These are phyloP conservation scores for Diaporthe sp. DNA, from an alignment of 2,329 filamentous ascomycete genomes.

Conservation along the genomic window DNA sequence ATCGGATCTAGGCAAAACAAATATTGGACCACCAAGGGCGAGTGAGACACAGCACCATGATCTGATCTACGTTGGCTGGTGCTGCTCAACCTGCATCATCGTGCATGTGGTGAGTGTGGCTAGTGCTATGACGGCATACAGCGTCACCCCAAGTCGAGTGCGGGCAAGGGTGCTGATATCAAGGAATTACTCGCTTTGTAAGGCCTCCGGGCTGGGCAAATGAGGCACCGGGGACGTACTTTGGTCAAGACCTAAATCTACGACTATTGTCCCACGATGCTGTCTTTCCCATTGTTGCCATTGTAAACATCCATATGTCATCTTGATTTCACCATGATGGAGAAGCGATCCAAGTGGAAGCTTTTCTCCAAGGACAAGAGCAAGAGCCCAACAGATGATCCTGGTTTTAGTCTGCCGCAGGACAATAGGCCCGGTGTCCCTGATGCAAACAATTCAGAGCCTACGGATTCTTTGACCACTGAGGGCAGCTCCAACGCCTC, in stretches of 20 bases:
- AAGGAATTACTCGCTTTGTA: not conserved
- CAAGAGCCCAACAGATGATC: not conserved
- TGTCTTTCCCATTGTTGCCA: not conserved
- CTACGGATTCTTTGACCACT: not conserved
- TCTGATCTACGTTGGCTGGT: constrained; percentile 1
- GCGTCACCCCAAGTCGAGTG: constrained; percentile 10
- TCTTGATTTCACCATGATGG: not conserved
- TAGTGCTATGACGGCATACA: constrained; percentile 26
- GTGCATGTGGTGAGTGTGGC: constrained; percentile 13
- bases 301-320: not conserved
- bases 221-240: not conserved
- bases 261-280: not conserved
- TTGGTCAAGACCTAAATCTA: not conserved
- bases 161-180: constrained; percentile 1
- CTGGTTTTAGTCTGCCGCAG: not conserved
- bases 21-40: not conserved
- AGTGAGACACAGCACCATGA: not conserved
- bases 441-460: not conserved
- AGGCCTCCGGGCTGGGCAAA: not conserved
- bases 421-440: not conserved
- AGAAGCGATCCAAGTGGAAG: constrained; percentile 24
- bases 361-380: constrained; percentile 19
- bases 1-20: not conserved
- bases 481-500: constrained; percentile 4
- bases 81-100: constrained; percentile 5